These are phyloP conservation scores for Penicillium sclerotigenum DNA, from an alignment of 2,329 filamentous ascomycete genomes.

Conservation along the genomic window DNA sequence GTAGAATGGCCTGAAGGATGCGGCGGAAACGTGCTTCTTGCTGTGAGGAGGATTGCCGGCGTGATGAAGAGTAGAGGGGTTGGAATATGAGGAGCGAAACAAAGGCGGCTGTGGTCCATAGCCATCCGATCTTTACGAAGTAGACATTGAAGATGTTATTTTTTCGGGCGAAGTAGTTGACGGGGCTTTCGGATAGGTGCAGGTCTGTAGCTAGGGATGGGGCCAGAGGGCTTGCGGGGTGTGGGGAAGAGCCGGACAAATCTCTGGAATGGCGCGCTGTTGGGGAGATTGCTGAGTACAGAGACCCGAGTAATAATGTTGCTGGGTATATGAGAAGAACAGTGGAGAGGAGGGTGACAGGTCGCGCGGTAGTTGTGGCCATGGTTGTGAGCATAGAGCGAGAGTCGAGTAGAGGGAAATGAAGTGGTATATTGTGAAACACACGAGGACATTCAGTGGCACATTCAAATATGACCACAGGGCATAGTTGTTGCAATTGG, in stretches of 20 bases:
- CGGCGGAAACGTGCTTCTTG: slow-evolving; percentile 39
- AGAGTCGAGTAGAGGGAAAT: background rate
- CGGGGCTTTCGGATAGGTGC: slow-evolving; percentile 28
- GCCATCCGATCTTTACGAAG: slow-evolving; percentile 95
- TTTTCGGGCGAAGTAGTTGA: slow-evolving; percentile 86
- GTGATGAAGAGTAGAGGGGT: slow-evolving; percentile 52
- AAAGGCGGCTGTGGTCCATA: slow-evolving; percentile 80
- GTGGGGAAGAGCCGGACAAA: slow-evolving; percentile 15
- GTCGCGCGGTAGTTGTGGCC: slow-evolving; percentile 15
- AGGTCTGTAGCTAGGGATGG: slow-evolving; percentile 32
- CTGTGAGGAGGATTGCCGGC: slow-evolving; percentile 24
- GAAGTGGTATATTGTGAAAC: background rate
- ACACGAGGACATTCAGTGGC: background rate
- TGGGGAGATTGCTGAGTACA: slow-evolving; percentile 77
- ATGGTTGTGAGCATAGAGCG: slow-evolving; percentile 9
- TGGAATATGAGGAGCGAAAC: slow-evolving; percentile 67
- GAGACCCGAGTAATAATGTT: slow-evolving; percentile 74
- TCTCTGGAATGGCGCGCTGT: slow-evolving; percentile 51
- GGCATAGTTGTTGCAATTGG: slow-evolving; percentile 6
- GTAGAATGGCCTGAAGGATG: slow-evolving; percentile 57
- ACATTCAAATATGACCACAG: background rate
- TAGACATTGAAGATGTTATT: slow-evolving; percentile 86
- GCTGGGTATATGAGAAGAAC: slow-evolving; percentile 70
- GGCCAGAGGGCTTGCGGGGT: slow-evolving; percentile 56
- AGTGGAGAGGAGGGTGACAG: slow-evolving; percentile 52